Base-by-base conservation (phyloP, 2,329 filamentous ascomycete genomes). In the Alternaria tenuissima region DNA sequence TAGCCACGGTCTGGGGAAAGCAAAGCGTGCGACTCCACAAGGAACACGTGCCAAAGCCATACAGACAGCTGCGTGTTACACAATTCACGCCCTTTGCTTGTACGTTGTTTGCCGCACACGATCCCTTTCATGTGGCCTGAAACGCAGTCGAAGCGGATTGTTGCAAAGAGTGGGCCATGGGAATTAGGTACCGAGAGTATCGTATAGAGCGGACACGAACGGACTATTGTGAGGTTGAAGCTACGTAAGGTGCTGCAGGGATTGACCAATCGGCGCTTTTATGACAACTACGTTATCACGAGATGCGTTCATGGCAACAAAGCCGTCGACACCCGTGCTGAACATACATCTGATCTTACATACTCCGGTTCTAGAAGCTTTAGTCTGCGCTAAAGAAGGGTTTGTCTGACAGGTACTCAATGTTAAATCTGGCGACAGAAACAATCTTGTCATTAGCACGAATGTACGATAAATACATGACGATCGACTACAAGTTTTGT, bases 1-100 rank as follows among this genome's bases (percentile, higher is more conserved):
- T 77, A 76, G 66, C 55, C 52, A 75, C 74, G 75, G 75, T 71
- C 48, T 67, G 57, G 61, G 70, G 67, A 57, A 65, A 70, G 64
- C 57, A 42, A 62, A 26, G 44, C 59, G 69, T 65, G 61, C 67
- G 65, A 67, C 53, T 65, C 66, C 65, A 65, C 55, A 42, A 16
- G 41, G 43, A 43, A 43, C 39, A 48, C 43, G 39, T 30, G 58
- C 62, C 64, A 65, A 65, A 58, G 9, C 39, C 26, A 53, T 58
- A 39, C 52, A 22, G 36, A 42, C 54, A 38, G n/a, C 28, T 46
- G n/a, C 42, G 36, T 28, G 28, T 18, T 44, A 36, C 51, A 52
- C 53, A n/a, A 39, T 55, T 18, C 43, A 56, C 63, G 65, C 66
- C 63, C 64, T 70, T 34, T 59, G 52, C 32, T 12, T 24, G 44